Base-by-base conservation (phyloP, 2,329 filamentous ascomycete species). In the Gyromitra esculenta region DNA sequence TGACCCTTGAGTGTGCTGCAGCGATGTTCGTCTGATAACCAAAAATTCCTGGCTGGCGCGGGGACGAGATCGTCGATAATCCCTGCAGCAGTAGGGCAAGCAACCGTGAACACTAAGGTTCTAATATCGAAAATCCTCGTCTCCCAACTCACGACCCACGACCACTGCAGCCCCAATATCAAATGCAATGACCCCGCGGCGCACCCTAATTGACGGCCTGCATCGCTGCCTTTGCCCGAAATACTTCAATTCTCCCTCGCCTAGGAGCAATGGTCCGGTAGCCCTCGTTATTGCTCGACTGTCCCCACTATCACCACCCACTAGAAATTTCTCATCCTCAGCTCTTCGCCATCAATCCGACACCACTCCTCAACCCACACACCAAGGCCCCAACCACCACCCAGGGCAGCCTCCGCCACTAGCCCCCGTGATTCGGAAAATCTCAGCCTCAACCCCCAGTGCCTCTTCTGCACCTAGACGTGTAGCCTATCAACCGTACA, bases 171-270 rank as follows among this genome's bases (percentile, higher is more conserved):
- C 11, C 31, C n/a, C 65, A 18, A 54, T 45, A 64, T 65, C 43
- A 25, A 69, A 45, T 37, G 56, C 57, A 75, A 77, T 77, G 75
- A 54, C 75, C 59, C 35, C 71, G n/a, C 64, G 57, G 35, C 52
- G 71, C 6, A 41, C 59, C 48, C 65, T 75, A 77, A 54, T 74
- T 35, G 73, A 78, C 68, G 50, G 37, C n/a, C 37, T 78, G 9
- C 64, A 73, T 18, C 75, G 71, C 13, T 77, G 71, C 21, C 75
- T 78, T 39, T 78, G 71, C 18, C 77, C 77, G 15, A 52, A 63
- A 57, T 59, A 69, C 41, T 60, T 37, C 37, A 57, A 45, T 15
- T 50, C 59, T 1, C 13, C 71, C 39, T 25, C 37, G 13, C 15
- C 31, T 31, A 45, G 43, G 50, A 57, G 54, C 57, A 45, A 54